Base-by-base conservation (phyloP, 202 grass and related monocot genomes). In the Panicum virgatum region DNA sequence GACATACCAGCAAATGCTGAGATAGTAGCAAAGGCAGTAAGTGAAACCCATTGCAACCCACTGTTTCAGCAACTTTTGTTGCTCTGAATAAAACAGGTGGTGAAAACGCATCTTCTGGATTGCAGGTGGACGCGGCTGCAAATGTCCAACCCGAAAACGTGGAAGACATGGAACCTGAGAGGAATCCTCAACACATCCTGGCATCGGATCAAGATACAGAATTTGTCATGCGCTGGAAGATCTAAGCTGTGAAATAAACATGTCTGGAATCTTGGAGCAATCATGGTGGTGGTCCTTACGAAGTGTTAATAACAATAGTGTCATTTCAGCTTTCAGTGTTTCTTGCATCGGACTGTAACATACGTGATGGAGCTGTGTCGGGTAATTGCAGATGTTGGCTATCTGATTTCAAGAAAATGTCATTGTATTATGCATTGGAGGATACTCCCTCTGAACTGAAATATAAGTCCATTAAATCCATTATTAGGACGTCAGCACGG, bases 131-230 rank as follows among this genome's bases (percentile, higher is more conserved):
- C 73, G 86, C 96, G 16, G 82, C 92, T 23, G 88, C 92, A 38
- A 98, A 98, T 48, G 80, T 95, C 52, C 96, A 97, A 56, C 94
- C 94, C 0, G 91, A 97, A 75, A 94, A 92, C 5, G 91, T 97
- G 23, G 86, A 89, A 62, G 72, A 80, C 51, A 82, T 97, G 94
- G 94, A 97, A 97, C 50, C 85, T 97, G 72, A 97, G 94, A 88
- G 94, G 91, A 77, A 92, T 97, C 80, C 89, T 97, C n/a, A 97
- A 97, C 60, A 97, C 84, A 69, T 92, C 94, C 48, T 97, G 94
- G 94, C 94, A 97, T 79, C 89, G 90, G 40, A 86, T 97, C 67
- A 81, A 85, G 73, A 83, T 96, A 72, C 88, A 83, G 63, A 90
- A 64, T 74, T 70, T 38, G 0, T 61, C 43, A 0, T 67, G 22